These are phyloP conservation scores for Pisolithus albus DNA, from an alignment of 768 basidiomycete genomes.

Conservation along the genomic window DNA sequence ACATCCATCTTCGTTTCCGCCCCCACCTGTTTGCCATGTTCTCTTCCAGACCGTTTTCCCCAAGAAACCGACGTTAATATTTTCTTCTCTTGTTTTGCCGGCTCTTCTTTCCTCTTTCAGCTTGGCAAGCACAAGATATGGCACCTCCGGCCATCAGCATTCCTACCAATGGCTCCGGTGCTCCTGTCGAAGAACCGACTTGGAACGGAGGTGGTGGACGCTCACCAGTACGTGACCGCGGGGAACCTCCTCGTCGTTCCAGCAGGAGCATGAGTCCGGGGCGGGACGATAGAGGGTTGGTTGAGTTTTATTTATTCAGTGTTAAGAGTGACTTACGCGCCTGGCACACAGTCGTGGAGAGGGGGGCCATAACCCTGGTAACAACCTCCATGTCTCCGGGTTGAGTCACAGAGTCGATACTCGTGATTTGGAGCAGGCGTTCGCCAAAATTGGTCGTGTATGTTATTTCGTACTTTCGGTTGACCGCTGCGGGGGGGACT, in stretches of 20 bases:
- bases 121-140: conserved; percentile 81
- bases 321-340: background rate
- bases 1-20: background rate
- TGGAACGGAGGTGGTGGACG: conserved; percentile 43
- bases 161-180: conserved; percentile 43
- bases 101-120: conserved; percentile 38
- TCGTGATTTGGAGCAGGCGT: conserved; percentile 81
- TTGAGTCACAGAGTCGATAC: conserved; percentile 63
- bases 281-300: conserved; percentile 52
- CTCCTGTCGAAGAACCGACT: conserved; percentile 46
- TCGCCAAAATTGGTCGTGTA: conserved; percentile 83
- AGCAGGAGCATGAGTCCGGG: conserved; percentile 79
- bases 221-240: conserved; percentile 36
- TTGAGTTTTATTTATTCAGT: conserved; percentile 9
- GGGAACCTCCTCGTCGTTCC: conserved; percentile 53
- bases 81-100: conserved; percentile 7
- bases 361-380: conserved; percentile 50
- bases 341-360: conserved; percentile 18
- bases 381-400: conserved; percentile 59
- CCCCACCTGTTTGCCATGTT: background rate
- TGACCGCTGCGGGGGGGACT: background rate
- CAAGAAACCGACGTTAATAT: conserved; percentile 38
- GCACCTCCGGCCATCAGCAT: conserved; percentile 72
- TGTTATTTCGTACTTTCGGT: conserved; percentile 19
- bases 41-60: conserved; percentile 28